Evolutionary conservation across 768 basidiomycete genomes (phyloP), one percentile per base, ranked within the genome.

Genomic region (Serendipita sp.): DNA sequence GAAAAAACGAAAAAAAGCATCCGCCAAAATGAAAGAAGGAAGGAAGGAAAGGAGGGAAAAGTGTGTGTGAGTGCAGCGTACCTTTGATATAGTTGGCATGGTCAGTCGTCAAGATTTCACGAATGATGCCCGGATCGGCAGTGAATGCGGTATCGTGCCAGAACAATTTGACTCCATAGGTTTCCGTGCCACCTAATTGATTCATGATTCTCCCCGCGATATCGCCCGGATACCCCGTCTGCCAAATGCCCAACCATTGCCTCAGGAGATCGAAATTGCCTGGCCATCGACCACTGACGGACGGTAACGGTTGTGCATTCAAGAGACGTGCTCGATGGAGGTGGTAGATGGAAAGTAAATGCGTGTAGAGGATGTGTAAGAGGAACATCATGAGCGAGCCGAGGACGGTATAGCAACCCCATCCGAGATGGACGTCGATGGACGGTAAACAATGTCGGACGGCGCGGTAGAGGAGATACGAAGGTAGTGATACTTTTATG

Each of bases 11-110:
- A 10, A 34, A 15, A 10, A 64, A 18, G 15, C 76, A 73, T 36
- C 16, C 3, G 13, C 35, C 23, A 32, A 65, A 16, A 13, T 30
- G 45, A 65, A 45, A 45, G 30, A 46, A 30, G 30, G 36, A 2
- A 44, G 8, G 66, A 45, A 30, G 1, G 54, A 32, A 13, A 7
- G 30, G 10, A 5, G 4, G 15, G n/a, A 18, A 15, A 10, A 34
- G 16, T 52, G 38, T 41, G n/a, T n/a, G n/a, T n/a, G n/a, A n/a
- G n/a, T n/a, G n/a, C n/a, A n/a, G n/a, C 63, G 3, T 65, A 80
- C 83, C 83, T 76, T 85, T 85, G 45, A 78, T 78, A 65, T 80
- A 85, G 68, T 80, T 84, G 8, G 76, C 73, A 65, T 85, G 85
- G 65, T 84, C 79, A 0, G 81, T 81, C 0, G 82, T 76, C 2